Evolutionary conservation across 441 rosid genomes (phyloP).

Genomic region (Corymbia citriodora): DNA sequence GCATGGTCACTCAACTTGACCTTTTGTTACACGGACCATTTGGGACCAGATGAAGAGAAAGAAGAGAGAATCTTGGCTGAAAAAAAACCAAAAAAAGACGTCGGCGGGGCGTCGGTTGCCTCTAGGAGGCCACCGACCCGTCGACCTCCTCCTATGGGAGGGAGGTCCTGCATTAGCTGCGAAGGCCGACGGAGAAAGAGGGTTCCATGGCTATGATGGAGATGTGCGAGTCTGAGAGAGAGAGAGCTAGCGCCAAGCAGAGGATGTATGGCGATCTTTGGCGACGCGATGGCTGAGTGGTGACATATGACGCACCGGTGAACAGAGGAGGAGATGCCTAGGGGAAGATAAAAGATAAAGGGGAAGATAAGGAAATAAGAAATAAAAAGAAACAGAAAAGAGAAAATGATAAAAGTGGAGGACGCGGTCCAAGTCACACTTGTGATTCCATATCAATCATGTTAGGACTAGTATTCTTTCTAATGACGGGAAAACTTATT

Average conservation of each 20-base stretch:
- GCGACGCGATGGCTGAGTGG: not conserved
- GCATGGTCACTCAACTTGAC: not conserved
- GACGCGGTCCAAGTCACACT: not conserved
- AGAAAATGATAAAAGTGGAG: not conserved
- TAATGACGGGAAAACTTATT: not conserved
- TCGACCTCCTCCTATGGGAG: not conserved
- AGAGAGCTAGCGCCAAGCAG: not conserved
- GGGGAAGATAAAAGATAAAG: not conserved
- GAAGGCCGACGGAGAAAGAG: not conserved
- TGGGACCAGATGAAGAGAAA: not conserved
- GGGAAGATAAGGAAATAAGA: not conserved
- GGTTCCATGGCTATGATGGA: not conserved
- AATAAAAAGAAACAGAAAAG: not conserved
- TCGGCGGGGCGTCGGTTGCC: not conserved
- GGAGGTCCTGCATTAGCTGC: not conserved
- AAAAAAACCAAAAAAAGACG: not conserved
- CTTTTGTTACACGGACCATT: not conserved
- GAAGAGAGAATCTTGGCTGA: not conserved
- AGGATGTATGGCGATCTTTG: not conserved
- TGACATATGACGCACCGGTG: not conserved
- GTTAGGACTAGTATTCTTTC: not conserved
- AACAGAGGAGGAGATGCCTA: not conserved
- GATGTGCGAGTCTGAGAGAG: not conserved
- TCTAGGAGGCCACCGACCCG: not conserved
- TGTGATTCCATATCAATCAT: not conserved